Percentiles rank a stretch among this genome's conserved stretches.
These are phyloP conservation scores for Monosporascus cannonballus DNA, from an alignment of 2,329 filamentous ascomycete species.

Conservation along the genomic window DNA sequence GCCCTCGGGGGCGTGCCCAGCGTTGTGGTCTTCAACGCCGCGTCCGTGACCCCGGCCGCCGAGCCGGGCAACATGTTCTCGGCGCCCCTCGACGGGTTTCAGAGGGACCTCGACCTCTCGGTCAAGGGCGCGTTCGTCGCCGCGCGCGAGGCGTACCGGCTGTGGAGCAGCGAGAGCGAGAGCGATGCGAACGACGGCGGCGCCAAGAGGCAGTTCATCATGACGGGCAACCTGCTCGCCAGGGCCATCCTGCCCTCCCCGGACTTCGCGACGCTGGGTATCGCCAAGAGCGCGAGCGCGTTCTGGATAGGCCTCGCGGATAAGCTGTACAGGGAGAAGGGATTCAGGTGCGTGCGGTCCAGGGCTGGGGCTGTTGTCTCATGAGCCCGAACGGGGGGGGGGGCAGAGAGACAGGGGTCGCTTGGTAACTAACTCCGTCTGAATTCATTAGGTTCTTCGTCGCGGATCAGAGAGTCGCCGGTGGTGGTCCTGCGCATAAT, in stretches of 20 bases:
- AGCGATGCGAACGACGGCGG: background rate
- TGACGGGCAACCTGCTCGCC: background rate
- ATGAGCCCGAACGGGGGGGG: background rate
- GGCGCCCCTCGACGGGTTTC: background rate
- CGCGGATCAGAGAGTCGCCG: background rate
- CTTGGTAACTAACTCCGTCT: background rate
- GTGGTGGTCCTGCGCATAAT: background rate
- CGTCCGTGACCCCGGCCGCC: background rate
- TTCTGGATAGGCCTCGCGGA: slow-evolving; percentile 1
- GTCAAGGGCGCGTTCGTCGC: slow-evolving; percentile 1
- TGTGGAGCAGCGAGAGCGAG: background rate
- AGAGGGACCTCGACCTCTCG: background rate
- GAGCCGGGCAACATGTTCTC: slow-evolving; percentile 3
- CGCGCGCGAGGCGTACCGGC: slow-evolving; percentile 1
- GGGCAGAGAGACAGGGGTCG: background rate
- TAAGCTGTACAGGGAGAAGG: slow-evolving; percentile 1
- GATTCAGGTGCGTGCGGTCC: background rate
- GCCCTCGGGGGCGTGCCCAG: background rate
- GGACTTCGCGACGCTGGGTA: background rate
- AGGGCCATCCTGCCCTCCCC: background rate
- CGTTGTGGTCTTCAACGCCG: slow-evolving; percentile 1
- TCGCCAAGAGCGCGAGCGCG: background rate
- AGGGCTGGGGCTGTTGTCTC: background rate
- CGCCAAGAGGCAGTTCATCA: slow-evolving; percentile 1
- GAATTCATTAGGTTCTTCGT: background rate